These are phyloP conservation scores for Fragilaria radians DNA, from an alignment of 108 stramenopile genomes.

Conservation along the genomic window DNA sequence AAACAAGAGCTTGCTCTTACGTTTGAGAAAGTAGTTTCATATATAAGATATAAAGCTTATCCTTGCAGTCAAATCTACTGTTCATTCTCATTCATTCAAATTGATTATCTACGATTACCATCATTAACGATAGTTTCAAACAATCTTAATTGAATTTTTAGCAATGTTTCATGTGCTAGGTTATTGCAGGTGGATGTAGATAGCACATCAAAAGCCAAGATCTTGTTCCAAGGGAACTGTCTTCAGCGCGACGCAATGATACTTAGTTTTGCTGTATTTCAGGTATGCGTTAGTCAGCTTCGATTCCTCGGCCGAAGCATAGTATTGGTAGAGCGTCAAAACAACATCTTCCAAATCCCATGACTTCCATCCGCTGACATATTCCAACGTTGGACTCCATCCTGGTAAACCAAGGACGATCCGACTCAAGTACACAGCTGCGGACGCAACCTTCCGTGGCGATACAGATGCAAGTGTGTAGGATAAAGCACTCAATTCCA, in stretches of 20 bases:
- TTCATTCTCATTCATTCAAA: too few species aligned
- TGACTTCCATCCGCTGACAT: constrained; percentile 55
- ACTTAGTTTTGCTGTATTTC: constrained; percentile 41
- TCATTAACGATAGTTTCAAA: too few species aligned
- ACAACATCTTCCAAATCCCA: constrained; percentile 46
- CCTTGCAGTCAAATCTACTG: too few species aligned
- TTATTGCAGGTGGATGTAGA: too few species aligned
- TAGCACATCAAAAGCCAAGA: constrained; percentile 32
- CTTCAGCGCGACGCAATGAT: constrained; percentile 39
- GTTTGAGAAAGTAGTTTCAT: constrained; percentile 85
- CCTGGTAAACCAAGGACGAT: constrained; percentile 49
- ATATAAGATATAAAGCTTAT: too few species aligned
- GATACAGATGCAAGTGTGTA: constrained; percentile 38
- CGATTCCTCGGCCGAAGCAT: constrained; percentile 35
- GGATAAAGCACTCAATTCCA: constrained; percentile 64
- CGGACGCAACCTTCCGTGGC: constrained; percentile 63
- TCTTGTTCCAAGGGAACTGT: constrained; percentile 17
- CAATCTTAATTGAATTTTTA: too few species aligned
- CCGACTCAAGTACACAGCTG: constrained; percentile 77
- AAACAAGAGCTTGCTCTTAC: constrained; percentile 89
- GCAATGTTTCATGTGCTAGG: too few species aligned
- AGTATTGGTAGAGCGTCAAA: constrained; percentile 37
- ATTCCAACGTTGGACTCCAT: constrained; percentile 57
- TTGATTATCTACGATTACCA: too few species aligned
- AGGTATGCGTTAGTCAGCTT: constrained; percentile 31